phyloP scores from a whole-genome alignment of 805 yeast species.

The Yarrowia hollandica region DNA sequence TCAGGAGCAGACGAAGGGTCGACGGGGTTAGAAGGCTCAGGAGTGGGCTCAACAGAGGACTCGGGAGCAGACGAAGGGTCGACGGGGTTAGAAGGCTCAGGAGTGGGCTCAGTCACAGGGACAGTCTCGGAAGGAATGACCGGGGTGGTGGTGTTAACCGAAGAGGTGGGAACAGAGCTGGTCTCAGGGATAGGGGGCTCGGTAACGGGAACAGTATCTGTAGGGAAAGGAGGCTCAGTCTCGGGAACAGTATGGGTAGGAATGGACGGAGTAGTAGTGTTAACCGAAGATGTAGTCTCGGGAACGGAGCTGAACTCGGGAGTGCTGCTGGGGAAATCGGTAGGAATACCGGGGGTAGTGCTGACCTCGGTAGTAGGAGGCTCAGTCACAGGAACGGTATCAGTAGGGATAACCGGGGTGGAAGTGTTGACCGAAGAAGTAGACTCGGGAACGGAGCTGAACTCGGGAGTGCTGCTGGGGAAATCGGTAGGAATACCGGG shows the following conservation, averaged over 20 bases:
- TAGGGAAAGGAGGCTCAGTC: background rate
- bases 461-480: background rate
- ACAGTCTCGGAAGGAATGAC: background rate
- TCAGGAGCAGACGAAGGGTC: background rate
- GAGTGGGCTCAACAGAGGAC: background rate
- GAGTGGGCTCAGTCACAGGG: background rate
- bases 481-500: background rate
- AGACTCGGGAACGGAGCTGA: background rate
- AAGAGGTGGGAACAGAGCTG: background rate
- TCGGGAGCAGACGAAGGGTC: too few relatives aligned
- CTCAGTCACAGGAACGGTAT: background rate
- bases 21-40: background rate
- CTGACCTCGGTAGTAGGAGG: background rate
- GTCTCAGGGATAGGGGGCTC: too few relatives aligned
- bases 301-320: background rate
- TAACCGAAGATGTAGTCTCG: background rate
- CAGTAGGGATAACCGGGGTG: background rate
- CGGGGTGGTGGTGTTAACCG: background rate
- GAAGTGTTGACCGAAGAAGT: background rate
- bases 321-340: background rate
- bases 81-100: background rate
- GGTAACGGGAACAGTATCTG: too few relatives aligned
- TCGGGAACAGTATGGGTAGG: background rate
- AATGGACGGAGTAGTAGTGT: background rate
- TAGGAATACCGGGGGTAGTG: background rate